A percentile compares a stretch with the other conserved stretches of the same genome.
Conservation (phyloP, 2,329 filamentous ascomycete species). For the Colletotrichum abscissum region DNA sequence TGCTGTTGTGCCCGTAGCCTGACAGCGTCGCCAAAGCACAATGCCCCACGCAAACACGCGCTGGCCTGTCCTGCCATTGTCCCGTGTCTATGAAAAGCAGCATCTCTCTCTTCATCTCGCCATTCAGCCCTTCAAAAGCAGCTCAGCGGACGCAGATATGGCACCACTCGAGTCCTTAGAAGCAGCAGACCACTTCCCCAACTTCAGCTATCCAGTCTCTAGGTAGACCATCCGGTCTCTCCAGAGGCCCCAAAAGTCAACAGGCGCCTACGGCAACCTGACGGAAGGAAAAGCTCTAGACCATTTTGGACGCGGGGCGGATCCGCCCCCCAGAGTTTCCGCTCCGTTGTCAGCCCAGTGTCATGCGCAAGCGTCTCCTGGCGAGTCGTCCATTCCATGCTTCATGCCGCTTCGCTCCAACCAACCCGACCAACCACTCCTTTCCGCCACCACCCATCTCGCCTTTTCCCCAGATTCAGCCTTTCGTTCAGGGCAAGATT, state of each 20-base stretch:
- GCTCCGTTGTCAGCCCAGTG: slow-evolving; percentile 2
- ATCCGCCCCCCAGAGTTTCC: not conserved
- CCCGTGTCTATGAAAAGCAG: not conserved
- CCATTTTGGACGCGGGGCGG: not conserved
- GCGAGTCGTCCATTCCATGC: not conserved
- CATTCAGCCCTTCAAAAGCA: slow-evolving; percentile 6
- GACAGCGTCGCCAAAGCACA: not conserved
- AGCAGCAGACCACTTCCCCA: slow-evolving; percentile 16
- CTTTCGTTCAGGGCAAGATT: not conserved
- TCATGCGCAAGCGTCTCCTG: slow-evolving; percentile 5
- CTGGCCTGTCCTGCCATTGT: not conserved
- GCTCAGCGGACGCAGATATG: slow-evolving; percentile 22
- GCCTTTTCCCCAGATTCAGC: slow-evolving; percentile 27
- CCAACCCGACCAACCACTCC: not conserved
- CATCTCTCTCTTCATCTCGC: not conserved
- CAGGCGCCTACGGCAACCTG: not conserved
- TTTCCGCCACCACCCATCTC: not conserved
- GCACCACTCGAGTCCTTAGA: slow-evolving; percentile 18
- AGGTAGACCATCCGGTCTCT: slow-evolving; percentile 20
- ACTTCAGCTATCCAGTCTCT: slow-evolving; percentile 11
- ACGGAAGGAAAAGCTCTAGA: slow-evolving; percentile 13
- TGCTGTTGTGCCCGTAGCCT: not conserved
- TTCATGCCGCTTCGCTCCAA: not conserved
- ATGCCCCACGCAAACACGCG: not conserved
- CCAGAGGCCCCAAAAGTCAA: not conserved